Evolutionary conservation across 257 asterid genomes (phyloP), one percentile per base, ranked within the genome.

Genomic region (Verbascum thapsus): DNA sequence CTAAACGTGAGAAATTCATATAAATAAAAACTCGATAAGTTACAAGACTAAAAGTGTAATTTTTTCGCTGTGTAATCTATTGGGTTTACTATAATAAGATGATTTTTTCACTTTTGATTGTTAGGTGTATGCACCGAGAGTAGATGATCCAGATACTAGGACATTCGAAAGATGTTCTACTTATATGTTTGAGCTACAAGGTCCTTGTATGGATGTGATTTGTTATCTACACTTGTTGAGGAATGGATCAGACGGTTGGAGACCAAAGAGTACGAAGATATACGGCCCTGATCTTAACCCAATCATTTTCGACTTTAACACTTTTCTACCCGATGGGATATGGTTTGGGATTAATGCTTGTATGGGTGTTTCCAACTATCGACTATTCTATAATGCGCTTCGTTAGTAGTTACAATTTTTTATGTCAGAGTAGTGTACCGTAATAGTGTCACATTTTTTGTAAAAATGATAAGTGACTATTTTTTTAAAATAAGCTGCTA

Each of bases 171-270:
- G 75, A 40, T 72, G 85, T 23, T 80, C 85, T 7, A 72, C 43
- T 3, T 78, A 80, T 45, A 72, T 74, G 8, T 80, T 80, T 30
- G 48, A 54, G 71, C 67, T 73, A 40, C 9, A 20, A 7, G 85
- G 82, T 5, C 75, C 72, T 0, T 76, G 80, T 47, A 58, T 64
- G 22, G 67, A 76, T 50, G 66, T 44, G 19, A 63, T 80, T 18
- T 80, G 82, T 32, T 70, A 73, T 16, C 37, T 73, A 41, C 59
- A 62, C 66, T 61, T 80, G 67, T 61, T 41, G 70, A 72, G 78
- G 60, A 66, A 66, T 2, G 87, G 87, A 59, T 66, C 81, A 7
- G 87, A 81, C 53, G 83, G 85, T 1, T 80, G 85, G 82, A 70
- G 61, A 61, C 82, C 85, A 3, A 72, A 76, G 45, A 70, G 64